Conservation (phyloP, 148 eudicot genomes). For the Pouteria glomerata region DNA sequence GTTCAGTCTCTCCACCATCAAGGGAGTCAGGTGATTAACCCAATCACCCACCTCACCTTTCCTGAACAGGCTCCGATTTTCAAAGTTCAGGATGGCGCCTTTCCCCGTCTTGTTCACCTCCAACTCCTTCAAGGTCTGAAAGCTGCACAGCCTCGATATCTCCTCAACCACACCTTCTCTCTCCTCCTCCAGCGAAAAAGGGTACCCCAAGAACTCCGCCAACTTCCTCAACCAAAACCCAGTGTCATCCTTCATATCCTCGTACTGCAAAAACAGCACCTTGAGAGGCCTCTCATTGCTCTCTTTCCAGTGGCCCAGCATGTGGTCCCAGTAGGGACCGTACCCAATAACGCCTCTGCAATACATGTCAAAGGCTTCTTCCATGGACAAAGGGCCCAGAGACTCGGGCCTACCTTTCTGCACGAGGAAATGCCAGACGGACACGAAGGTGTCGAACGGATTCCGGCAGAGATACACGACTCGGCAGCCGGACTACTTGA, state of each 20-base stretch:
- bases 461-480: conserved; percentile 54
- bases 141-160: conserved; percentile 34
- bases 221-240: conserved; percentile 12
- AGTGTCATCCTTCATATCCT: conserved; percentile 32
- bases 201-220: conserved; percentile 31
- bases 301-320: conserved; percentile 43
- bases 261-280: conserved; percentile 43
- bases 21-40: conserved; percentile 25
- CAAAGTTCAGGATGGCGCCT: conserved; percentile 19
- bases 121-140: conserved; percentile 28
- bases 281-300: conserved; percentile 39
- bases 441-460: conserved; percentile 53
- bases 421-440: conserved; percentile 43
- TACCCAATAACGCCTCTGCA: conserved; percentile 39
- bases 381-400: conserved; percentile 27
- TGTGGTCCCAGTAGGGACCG: conserved; percentile 63
- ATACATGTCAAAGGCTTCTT: conserved; percentile 53
- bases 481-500: conserved; percentile 25
- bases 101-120: conserved; percentile 46
- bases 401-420: conserved; percentile 20
- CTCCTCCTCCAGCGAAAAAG: conserved; percentile 30
- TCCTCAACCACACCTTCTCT: conserved; percentile 23
- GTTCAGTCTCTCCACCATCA: conserved; percentile 33
- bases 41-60: conserved; percentile 43
- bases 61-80: conserved; percentile 40